These are phyloP conservation scores for Mycena maculata DNA, from an alignment of 768 basidiomycete species.

Conservation along the genomic window DNA sequence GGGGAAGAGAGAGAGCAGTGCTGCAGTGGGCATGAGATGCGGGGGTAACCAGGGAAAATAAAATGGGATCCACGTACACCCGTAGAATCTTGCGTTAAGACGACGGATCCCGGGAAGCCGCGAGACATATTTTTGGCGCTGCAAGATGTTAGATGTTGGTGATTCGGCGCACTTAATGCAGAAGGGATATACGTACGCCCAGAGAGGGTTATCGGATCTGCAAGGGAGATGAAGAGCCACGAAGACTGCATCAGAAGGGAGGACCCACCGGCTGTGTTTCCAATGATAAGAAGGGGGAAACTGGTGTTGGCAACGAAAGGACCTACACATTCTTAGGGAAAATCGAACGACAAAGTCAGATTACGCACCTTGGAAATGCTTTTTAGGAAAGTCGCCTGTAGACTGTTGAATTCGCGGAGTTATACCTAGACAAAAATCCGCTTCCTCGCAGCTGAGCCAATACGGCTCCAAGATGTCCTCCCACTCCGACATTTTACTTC, in stretches of 20 bases:
- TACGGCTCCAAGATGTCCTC: constrained; percentile 11
- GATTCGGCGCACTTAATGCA: not conserved
- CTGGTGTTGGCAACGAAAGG: not conserved
- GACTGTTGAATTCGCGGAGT: not conserved
- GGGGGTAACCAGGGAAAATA: constrained; percentile 11
- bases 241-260: constrained; percentile 36
- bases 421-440: not conserved
- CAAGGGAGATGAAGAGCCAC: not conserved
- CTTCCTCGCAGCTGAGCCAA: constrained; percentile 14
- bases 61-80: constrained; percentile 15
- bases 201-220: constrained; percentile 37
- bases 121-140: constrained; percentile 38
- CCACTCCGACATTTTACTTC: constrained; percentile 10
- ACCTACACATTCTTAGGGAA: constrained; percentile 66
- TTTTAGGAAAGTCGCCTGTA: constrained; percentile 22
- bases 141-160: not conserved
- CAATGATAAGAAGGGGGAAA: constrained; percentile 12
- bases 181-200: constrained; percentile 17
- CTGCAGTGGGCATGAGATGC: constrained; percentile 32
- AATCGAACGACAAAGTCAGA: not conserved
- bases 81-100: constrained; percentile 35
- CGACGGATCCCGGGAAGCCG: constrained; percentile 35
- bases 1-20: constrained; percentile 33
- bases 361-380: constrained; percentile 24
- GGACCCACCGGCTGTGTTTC: constrained; percentile 27